A percentile compares a stretch with the other conserved stretches of the same genome.
Evolutionary conservation across 805 yeast species (phyloP).

Genomic region (Myxozyma monticola): DNA sequence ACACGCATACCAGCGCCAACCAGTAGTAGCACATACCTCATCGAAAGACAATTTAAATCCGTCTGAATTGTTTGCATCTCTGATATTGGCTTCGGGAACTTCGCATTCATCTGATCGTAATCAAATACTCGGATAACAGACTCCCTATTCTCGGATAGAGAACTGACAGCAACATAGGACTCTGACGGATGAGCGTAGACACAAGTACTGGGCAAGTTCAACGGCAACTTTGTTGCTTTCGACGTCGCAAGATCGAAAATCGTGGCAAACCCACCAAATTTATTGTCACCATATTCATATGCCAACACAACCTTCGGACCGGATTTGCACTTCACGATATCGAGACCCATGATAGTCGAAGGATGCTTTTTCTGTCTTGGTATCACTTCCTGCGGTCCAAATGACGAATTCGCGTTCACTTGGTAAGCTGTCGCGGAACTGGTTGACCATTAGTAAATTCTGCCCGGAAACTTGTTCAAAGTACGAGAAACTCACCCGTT

Average conservation of each 20-base stretch:
- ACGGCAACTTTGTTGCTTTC: not conserved
- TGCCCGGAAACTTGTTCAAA: too few relatives aligned
- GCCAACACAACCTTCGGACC: not conserved
- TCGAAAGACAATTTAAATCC: conserved; percentile 4
- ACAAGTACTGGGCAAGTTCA: not conserved
- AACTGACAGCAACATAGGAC: conserved; percentile 4
- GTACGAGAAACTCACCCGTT: too few relatives aligned
- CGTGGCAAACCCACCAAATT: not conserved
- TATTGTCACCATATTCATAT: not conserved
- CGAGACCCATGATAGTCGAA: not conserved
- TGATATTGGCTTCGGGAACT: not conserved
- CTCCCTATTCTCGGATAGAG: not conserved
- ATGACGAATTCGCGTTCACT: too few relatives aligned
- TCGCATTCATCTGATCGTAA: not conserved
- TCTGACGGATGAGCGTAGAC: conserved; percentile 4
- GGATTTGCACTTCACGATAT: not conserved
- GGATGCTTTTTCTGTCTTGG: not conserved
- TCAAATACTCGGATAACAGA: not conserved
- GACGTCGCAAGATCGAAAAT: not conserved
- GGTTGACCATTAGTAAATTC: too few relatives aligned
- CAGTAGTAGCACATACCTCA: not conserved
- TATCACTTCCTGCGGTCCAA: too few relatives aligned
- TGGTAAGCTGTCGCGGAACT: too few relatives aligned
- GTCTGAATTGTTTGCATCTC: not conserved
- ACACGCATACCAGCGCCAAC: not conserved